These are phyloP conservation scores for Fomitopsis schrenkii DNA, from an alignment of 1,284 basidiomycete species.

Conservation along the genomic window DNA sequence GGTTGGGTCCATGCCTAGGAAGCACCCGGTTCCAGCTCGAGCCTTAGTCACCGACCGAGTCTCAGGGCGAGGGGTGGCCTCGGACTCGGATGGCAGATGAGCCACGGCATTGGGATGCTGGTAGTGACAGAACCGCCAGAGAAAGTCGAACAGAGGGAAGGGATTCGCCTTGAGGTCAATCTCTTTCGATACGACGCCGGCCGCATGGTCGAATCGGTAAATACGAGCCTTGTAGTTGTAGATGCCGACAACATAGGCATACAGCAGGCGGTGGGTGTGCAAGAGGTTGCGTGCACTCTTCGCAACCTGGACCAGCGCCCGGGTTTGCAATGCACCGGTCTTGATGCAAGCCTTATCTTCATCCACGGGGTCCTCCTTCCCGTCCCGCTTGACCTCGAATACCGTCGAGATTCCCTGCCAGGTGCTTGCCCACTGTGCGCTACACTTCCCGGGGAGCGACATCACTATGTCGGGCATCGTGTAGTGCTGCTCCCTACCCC, in stretches of 20 bases:
- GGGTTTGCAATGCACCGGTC: neutral
- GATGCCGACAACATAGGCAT: constrained; percentile 9
- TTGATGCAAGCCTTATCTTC: too few relatives aligned
- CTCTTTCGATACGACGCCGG: neutral
- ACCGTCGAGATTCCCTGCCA: too few relatives aligned
- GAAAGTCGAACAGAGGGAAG: neutral
- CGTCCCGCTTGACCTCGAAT: too few relatives aligned
- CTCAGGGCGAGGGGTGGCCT: too few relatives aligned
- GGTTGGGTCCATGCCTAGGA: neutral
- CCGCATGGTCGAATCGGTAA: constrained; percentile 7
- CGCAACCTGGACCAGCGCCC: neutral
- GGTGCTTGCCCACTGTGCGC: too few relatives aligned
- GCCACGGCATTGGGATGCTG: too few relatives aligned
- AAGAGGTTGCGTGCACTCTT: constrained; percentile 8
- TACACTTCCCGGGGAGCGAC: neutral
- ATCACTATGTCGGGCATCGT: neutral
- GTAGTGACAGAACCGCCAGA: neutral
- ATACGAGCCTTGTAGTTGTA: constrained; percentile 8
- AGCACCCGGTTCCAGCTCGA: neutral
- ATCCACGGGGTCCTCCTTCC: too few relatives aligned
- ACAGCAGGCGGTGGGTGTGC: constrained; percentile 8
- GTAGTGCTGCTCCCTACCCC: neutral
- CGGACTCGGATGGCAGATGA: too few relatives aligned
- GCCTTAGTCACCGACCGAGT: neutral
- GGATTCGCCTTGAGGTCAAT: neutral